Evolutionary conservation across 2,329 filamentous ascomycete species (phyloP), one percentile per base, ranked within the genome.

Genomic region (Cladophialophora exuberans): DNA sequence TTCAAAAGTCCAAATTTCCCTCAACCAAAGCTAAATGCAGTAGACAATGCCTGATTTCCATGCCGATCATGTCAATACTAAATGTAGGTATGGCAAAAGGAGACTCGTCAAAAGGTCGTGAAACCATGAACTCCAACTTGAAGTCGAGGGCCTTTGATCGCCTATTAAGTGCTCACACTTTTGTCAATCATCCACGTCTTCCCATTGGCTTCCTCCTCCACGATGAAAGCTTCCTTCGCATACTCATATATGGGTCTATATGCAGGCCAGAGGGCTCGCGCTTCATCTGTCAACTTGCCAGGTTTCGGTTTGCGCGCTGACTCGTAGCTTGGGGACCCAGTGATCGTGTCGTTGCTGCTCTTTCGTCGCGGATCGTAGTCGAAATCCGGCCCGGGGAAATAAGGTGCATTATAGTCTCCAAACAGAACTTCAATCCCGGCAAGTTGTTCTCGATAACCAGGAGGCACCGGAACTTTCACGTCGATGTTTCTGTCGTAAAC

Each of bases 181-280:
- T 69, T 64, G 31, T 81, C 78, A 59, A 77, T 75, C 93, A 97
- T 97, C 94, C 94, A 99, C 13, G 88, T 90, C 67, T 94, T 76
- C 4, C 93, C 93, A 69, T 97, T 97, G 26, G 91, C 90, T 64
- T 92, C 88, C 74, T 99, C 94, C 72, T 99, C 94, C 10, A 97
- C 81, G 0, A 90, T 90, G 66, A 97, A 97, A 23, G 95, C 91
- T 70, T 97, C 94, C 44, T 89, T 82, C 1, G 93, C 93, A 70
- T 97, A 99, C 72, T 97, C 94, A 69, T 97, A 91, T 64, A 97
- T 82, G 25, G 90, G 89, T 51, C 94, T 82, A 63, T 90, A 90
- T 3, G 91, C 94, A 69, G 96, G 90, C 94, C 94, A 97, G 20
- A 99, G 76, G 64, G 87, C 82, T 59, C 93, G 77, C 1, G 92